phyloP scores from a whole-genome alignment of 495 filamentous ascomycete genomes.

The Penicillium alfredii region DNA sequence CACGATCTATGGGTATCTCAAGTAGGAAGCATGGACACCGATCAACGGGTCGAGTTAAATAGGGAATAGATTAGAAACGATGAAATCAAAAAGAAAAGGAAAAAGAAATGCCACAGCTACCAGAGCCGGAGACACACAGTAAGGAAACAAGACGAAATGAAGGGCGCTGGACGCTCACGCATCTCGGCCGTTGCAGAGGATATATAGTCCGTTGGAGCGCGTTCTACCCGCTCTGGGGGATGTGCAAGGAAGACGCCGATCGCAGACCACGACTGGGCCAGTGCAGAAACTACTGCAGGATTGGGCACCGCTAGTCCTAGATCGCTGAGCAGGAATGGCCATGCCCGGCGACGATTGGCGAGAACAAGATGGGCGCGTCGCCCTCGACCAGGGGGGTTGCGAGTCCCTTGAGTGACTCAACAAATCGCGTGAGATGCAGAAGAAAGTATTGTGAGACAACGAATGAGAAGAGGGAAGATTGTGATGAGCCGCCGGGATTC shows the following conservation, averaged over 20 bases:
- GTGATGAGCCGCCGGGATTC: conserved; percentile 21
- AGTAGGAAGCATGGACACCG: conserved; percentile 34
- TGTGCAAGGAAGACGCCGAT: conserved; percentile 12
- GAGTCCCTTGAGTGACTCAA: neutral
- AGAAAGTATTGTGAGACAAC: conserved; percentile 4
- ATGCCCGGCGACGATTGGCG: conserved; percentile 19
- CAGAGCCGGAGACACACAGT: conserved; percentile 29
- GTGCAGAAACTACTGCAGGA: conserved; percentile 38
- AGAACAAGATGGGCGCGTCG: conserved; percentile 18
- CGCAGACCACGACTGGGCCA: conserved; percentile 10
- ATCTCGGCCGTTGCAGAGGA: conserved; percentile 10
- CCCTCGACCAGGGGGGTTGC: conserved; percentile 7
- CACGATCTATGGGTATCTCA: conserved; percentile 34
- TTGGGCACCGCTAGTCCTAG: conserved; percentile 24
- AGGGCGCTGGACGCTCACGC: conserved; percentile 17
- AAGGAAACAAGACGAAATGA: conserved; percentile 14
- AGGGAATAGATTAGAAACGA: too few species aligned
- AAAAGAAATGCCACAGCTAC: conserved; percentile 28
- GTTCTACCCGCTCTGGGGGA: conserved; percentile 12
- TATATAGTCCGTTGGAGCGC: conserved; percentile 20
- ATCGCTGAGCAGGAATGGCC: neutral
- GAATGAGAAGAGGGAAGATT: conserved; percentile 1
- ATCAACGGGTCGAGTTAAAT: conserved; percentile 40
- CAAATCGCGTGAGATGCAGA: neutral
- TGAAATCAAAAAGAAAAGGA: conserved; percentile 8